phyloP scores from a whole-genome alignment of 2,329 filamentous ascomycete genomes.

The Venturiaceae sp. region DNA sequence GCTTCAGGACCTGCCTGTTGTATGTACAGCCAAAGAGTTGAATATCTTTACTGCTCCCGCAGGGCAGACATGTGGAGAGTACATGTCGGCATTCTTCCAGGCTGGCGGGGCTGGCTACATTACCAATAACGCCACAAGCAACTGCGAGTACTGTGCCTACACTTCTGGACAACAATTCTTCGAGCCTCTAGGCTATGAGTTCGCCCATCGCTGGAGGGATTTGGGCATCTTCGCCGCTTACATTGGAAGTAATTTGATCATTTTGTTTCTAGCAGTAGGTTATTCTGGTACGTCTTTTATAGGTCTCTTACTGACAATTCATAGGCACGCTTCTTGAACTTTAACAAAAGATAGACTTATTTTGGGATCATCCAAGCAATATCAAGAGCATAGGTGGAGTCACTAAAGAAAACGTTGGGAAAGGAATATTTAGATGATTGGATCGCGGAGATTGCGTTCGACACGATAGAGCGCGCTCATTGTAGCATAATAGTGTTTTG shows the following conservation, averaged over 20 bases:
- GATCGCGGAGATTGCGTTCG: background rate
- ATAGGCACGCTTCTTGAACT: conserved; percentile 33
- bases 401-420: background rate
- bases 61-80: conserved; percentile 60
- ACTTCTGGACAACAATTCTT: conserved; percentile 76
- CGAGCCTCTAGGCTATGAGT: conserved; percentile 54
- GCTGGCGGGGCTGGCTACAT: conserved; percentile 64
- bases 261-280: conserved; percentile 49
- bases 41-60: conserved; percentile 58
- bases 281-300: background rate
- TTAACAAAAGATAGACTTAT: conserved; percentile 21
- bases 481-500: background rate
- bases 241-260: conserved; percentile 64
- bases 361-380: background rate
- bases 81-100: conserved; percentile 64
- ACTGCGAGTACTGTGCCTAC: conserved; percentile 76
- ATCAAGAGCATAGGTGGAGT: background rate
- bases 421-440: background rate
- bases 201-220: conserved; percentile 67
- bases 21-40: conserved; percentile 51
- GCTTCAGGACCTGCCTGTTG: conserved; percentile 55
- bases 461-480: background rate
- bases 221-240: conserved; percentile 70
- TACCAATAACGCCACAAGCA: conserved; percentile 51
- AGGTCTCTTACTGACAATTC: conserved; percentile 10